phyloP scores from a whole-genome alignment of 345 rosid genomes.

The Salix brachista region DNA sequence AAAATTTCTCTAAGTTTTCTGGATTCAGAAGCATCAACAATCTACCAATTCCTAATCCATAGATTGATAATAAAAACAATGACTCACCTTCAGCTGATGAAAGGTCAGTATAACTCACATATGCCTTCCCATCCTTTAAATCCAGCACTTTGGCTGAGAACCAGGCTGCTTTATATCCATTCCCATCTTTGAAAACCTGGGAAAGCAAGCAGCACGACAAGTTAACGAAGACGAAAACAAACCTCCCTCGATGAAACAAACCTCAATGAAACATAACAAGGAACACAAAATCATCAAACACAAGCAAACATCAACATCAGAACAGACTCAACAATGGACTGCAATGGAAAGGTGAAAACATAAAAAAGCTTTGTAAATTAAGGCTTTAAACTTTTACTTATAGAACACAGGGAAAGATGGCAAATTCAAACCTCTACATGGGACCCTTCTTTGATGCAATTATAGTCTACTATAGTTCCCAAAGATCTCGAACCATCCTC shows the following conservation, averaged over 20 bases:
- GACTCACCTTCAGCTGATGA: constrained; percentile 59
- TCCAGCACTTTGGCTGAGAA: constrained; percentile 64
- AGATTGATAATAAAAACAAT: neutral
- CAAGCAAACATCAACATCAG: neutral
- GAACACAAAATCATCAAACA: neutral
- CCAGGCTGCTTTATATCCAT: constrained; percentile 72
- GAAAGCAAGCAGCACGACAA: neutral
- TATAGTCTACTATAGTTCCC: constrained; percentile 31
- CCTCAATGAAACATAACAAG: neutral
- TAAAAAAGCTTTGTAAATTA: neutral
- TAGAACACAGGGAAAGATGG: neutral
- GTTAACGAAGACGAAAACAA: neutral
- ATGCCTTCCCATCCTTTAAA: constrained; percentile 73
- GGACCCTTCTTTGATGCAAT: constrained; percentile 62
- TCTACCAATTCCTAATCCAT: neutral
- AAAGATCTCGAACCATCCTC: constrained; percentile 36
- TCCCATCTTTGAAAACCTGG: constrained; percentile 78
- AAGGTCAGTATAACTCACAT: constrained; percentile 66
- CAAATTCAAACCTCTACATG: constrained; percentile 62
- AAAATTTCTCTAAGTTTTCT: neutral
- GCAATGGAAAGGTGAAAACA: neutral
- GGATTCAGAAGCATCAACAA: constrained; percentile 1
- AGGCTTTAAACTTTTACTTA: neutral
- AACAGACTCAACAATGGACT: neutral
- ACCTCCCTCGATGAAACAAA: neutral